A percentile compares a stretch with the other conserved stretches of the same genome.
Evolutionary conservation across 2,329 filamentous ascomycete species (phyloP).

Genomic region (Aspergillus flavus): DNA sequence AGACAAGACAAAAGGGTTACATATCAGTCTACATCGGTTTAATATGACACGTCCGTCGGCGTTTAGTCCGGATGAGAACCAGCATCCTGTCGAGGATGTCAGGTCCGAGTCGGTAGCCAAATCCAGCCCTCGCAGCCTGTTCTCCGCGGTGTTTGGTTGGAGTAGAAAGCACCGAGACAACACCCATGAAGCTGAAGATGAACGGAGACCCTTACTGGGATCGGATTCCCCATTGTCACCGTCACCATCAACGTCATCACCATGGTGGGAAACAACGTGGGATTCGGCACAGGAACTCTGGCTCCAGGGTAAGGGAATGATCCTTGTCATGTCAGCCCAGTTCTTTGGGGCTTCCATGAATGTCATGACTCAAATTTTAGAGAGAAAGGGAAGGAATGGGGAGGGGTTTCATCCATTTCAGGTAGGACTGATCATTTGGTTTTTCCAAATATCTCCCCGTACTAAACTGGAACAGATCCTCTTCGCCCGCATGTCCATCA

Average conservation of each 20-base stretch:
- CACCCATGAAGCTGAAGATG: constrained; percentile 9
- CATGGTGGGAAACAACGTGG: constrained; percentile 26
- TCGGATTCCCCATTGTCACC: constrained; percentile 11
- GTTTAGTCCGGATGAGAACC: neutral
- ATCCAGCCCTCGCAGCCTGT: no score
- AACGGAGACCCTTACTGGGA: constrained; percentile 8
- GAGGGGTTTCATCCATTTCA: constrained; percentile 79
- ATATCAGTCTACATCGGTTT: neutral
- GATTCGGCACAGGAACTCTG: constrained; percentile 47
- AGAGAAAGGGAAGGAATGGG: constrained; percentile 66
- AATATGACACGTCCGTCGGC: neutral
- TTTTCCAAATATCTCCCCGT: neutral
- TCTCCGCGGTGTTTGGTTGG: neutral
- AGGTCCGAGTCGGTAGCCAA: neutral
- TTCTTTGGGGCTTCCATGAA: constrained; percentile 87
- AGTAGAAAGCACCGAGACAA: neutral
- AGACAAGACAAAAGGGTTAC: neutral
- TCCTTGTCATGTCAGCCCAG: constrained; percentile 74
- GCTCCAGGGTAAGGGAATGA: constrained; percentile 69
- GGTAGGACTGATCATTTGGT: constrained; percentile 33
- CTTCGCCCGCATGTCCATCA: constrained; percentile 77
- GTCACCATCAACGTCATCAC: constrained; percentile 23
- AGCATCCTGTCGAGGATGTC: neutral
- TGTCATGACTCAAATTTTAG: constrained; percentile 73
- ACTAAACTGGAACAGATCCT: constrained; percentile 57